A percentile compares a stretch with the other conserved stretches of the same genome.
phyloP scores from a whole-genome alignment of 176 grass and related monocot genomes.

The Rhipidocladum racemiflorum region DNA sequence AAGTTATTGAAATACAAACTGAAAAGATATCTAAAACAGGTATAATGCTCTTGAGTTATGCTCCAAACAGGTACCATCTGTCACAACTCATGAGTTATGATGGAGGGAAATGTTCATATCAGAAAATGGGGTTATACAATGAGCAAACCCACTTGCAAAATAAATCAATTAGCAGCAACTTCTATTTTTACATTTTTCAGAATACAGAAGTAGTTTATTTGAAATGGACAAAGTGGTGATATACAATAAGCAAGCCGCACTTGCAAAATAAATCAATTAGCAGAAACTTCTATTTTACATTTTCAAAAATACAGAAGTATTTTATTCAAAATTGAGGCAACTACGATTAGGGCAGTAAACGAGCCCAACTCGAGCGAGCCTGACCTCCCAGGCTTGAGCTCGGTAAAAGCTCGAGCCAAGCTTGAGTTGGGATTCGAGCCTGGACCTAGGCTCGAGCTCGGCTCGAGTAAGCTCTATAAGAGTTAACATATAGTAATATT shows the following conservation, averaged over 20 bases:
- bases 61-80: background rate
- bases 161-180: background rate
- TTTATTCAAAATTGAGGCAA: background rate
- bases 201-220: background rate
- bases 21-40: slow-evolving; percentile 5
- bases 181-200: background rate
- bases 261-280: background rate
- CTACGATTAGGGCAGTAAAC: no score
- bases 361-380: no score
- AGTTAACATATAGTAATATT: no score
- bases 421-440: no score
- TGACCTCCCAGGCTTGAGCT: no score
- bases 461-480: no score
- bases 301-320: background rate
- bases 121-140: slow-evolving; percentile 13
- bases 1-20: background rate
- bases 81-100: background rate
- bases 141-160: background rate
- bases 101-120: background rate
- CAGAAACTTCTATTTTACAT: background rate
- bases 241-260: background rate
- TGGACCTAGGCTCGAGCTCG: no score
- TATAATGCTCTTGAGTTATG: background rate
- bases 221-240: slow-evolving; percentile 7
- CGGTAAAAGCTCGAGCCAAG: no score